These are phyloP conservation scores for Limnomonas spitsbergensis DNA, from an alignment of 139 green algal genomes.

Conservation along the genomic window DNA sequence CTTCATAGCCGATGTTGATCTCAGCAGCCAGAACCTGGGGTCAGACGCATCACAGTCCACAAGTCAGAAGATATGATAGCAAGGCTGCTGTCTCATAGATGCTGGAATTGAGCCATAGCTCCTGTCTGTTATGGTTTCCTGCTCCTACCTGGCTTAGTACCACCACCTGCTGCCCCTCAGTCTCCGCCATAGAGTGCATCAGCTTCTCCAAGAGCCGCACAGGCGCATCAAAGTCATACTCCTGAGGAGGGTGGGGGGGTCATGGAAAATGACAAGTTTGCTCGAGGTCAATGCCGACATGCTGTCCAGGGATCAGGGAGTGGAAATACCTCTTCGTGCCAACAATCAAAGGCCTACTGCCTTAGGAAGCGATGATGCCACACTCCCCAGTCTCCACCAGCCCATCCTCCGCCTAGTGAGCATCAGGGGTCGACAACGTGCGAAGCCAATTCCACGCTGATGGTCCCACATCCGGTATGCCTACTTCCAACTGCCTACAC, in stretches of 20 bases:
- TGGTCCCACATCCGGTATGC: too few species aligned
- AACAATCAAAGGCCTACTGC: background rate
- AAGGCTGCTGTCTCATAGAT: background rate
- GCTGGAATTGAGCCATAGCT: background rate
- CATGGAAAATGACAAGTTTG: background rate
- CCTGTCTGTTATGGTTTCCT: constrained; percentile 43
- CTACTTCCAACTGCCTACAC: too few species aligned
- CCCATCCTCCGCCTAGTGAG: too few species aligned
- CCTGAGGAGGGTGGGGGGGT: constrained; percentile 18
- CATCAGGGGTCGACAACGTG: too few species aligned
- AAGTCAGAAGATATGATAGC: background rate
- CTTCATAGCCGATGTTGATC: constrained; percentile 79
- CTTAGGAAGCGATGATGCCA: background rate
- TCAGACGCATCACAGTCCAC: constrained; percentile 54
- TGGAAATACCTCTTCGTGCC: too few species aligned
- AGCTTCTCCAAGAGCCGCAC: constrained; percentile 51
- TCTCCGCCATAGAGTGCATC: constrained; percentile 41
- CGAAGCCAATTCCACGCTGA: too few species aligned
- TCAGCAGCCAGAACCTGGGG: constrained; percentile 80
- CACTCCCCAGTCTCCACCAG: too few species aligned
- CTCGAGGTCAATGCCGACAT: too few species aligned
- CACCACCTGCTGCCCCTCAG: constrained; percentile 44
- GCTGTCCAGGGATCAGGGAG: too few species aligned
- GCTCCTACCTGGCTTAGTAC: constrained; percentile 46
- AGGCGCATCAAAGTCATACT: constrained; percentile 51